Percentiles rank a stretch among this genome's conserved stretches.
Evolutionary conservation across 1,139 yeast genomes (phyloP).

Genomic region (Saccharomyces pastorianus): DNA sequence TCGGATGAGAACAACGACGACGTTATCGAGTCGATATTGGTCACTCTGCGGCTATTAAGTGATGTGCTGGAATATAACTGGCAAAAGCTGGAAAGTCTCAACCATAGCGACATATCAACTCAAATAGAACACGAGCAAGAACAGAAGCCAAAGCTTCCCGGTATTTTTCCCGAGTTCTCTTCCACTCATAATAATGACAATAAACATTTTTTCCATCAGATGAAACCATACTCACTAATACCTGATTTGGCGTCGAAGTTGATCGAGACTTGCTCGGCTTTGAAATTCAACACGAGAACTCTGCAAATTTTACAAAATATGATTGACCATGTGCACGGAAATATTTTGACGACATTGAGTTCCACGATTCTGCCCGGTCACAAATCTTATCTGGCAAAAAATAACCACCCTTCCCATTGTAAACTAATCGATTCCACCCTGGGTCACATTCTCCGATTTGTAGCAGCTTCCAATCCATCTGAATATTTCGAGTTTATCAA

Average conservation of each 20-base stretch:
- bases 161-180: slow-evolving; percentile 22
- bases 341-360: slow-evolving; percentile 9
- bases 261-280: slow-evolving; percentile 15
- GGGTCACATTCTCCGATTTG: slow-evolving; percentile 21
- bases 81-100: slow-evolving; percentile 10
- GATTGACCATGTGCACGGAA: slow-evolving; percentile 14
- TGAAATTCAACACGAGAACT: slow-evolving; percentile 22
- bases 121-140: slow-evolving; percentile 7
- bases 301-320: slow-evolving; percentile 19
- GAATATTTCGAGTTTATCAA: slow-evolving; percentile 21
- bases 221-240: slow-evolving; percentile 18
- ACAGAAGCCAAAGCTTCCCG: slow-evolving; percentile 15
- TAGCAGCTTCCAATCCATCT: slow-evolving; percentile 29
- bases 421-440: slow-evolving; percentile 21
- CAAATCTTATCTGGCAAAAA: slow-evolving; percentile 11
- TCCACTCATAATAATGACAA: slow-evolving; percentile 8
- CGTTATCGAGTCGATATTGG: slow-evolving; percentile 20
- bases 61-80: slow-evolving; percentile 26
- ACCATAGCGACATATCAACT: slow-evolving; percentile 2
- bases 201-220: slow-evolving; percentile 21
- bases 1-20: slow-evolving; percentile 12
- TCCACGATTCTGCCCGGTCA: slow-evolving; percentile 16
- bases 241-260: slow-evolving; percentile 17
- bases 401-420: slow-evolving; percentile 11
- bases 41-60: slow-evolving; percentile 24